Evolutionary conservation across 228 moss, liverwort and hornwort genomes (phyloP).

Genomic region (Sphagnum fallax): DNA sequence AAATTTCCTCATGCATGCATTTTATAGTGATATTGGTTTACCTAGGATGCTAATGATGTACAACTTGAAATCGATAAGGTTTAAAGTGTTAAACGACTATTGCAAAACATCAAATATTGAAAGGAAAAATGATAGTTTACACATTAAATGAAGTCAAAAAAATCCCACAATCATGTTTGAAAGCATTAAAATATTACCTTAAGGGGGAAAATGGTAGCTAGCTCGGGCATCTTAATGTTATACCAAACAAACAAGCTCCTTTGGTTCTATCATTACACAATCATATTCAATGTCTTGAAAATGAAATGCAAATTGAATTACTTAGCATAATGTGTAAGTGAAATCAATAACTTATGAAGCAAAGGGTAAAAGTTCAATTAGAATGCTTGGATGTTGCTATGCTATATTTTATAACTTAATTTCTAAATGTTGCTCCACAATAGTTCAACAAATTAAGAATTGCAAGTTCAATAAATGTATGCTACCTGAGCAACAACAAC

Average conservation of each 20-base stretch:
- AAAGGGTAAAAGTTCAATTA: too few species aligned
- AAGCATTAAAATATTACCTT: constrained; percentile 36
- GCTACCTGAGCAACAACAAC: constrained; percentile 90
- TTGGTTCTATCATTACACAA: constrained; percentile 44
- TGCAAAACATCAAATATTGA: not conserved
- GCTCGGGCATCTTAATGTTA: constrained; percentile 78
- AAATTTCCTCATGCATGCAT: not conserved
- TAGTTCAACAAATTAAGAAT: too few species aligned
- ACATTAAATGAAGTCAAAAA: not conserved
- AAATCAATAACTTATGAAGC: too few species aligned
- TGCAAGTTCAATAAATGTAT: not conserved
- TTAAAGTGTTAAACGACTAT: too few species aligned
- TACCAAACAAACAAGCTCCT: constrained; percentile 87
- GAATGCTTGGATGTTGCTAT: too few species aligned
- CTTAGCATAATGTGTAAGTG: not conserved
- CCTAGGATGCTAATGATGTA: not conserved
- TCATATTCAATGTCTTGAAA: not conserved
- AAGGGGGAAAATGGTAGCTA: constrained; percentile 74
- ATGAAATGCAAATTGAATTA: not conserved
- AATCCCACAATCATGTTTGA: not conserved
- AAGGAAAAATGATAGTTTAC: not conserved
- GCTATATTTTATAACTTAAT: too few species aligned
- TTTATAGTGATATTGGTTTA: not conserved
- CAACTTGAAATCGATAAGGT: too few species aligned
- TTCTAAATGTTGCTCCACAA: too few species aligned